Conservation (phyloP, 768 basidiomycete genomes). For the Lactarius evosmus region DNA sequence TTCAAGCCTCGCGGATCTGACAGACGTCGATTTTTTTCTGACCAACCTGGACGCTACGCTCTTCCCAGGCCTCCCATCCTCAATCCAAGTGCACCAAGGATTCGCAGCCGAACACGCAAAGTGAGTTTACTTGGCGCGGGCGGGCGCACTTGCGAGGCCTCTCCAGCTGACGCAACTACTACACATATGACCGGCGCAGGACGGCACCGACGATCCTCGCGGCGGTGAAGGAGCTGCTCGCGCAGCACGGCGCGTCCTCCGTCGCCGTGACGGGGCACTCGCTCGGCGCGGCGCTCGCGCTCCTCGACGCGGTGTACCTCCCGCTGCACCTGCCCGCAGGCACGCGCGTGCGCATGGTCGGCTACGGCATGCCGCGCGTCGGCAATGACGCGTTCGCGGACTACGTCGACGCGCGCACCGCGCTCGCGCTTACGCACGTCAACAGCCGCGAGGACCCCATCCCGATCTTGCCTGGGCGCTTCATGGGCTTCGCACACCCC, state of each 20-base stretch:
- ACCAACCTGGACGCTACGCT: constrained; percentile 42
- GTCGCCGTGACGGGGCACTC: constrained; percentile 37
- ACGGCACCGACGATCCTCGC: constrained; percentile 46
- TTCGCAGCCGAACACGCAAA: constrained; percentile 50
- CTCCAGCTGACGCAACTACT: neutral
- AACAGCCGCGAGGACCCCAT: constrained; percentile 28
- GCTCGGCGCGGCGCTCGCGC: constrained; percentile 32
- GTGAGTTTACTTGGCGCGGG: no score
- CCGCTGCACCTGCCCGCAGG: constrained; percentile 33
- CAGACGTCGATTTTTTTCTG: constrained; percentile 45
- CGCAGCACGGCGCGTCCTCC: constrained; percentile 40
- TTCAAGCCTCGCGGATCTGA: constrained; percentile 47
- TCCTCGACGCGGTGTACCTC: constrained; percentile 36
- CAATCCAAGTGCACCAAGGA: constrained; percentile 50
- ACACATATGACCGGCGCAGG: constrained; percentile 7
- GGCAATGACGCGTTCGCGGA: constrained; percentile 49
- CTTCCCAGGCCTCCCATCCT: constrained; percentile 52
- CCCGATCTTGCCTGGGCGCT: constrained; percentile 24
- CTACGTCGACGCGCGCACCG: constrained; percentile 26
- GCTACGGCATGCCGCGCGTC: constrained; percentile 52
- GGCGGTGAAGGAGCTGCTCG: constrained; percentile 43
- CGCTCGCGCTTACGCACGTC: constrained; percentile 18
- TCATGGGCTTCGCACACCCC: constrained; percentile 26
- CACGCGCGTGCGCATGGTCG: constrained; percentile 41
- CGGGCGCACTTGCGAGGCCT: no score